These are phyloP conservation scores for Buddleja alternifolia DNA, from an alignment of 257 asterid species.

Conservation along the genomic window DNA sequence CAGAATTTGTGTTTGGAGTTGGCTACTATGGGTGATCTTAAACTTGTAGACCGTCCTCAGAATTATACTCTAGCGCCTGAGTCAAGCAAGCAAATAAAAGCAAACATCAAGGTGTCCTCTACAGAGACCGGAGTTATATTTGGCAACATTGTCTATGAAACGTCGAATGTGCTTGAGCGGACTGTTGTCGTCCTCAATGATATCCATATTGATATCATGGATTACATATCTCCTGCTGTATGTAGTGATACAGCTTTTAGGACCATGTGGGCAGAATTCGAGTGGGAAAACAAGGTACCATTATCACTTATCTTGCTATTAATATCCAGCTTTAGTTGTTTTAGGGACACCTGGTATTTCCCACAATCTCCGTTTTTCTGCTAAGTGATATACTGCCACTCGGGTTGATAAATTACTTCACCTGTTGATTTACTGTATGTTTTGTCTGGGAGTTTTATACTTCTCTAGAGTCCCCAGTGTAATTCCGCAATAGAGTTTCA, in stretches of 20 bases:
- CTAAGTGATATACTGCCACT: conserved; percentile 6
- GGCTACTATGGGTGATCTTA: conserved; percentile 98
- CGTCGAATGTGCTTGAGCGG: conserved; percentile 89
- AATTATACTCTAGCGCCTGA: conserved; percentile 88
- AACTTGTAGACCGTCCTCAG: conserved; percentile 98
- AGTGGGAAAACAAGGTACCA: conserved; percentile 96
- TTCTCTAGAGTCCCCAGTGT: not conserved
- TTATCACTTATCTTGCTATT: conserved; percentile 14
- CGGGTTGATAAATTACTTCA: conserved; percentile 16
- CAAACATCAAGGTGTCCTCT: conserved; percentile 94
- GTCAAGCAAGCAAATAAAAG: conserved; percentile 93
- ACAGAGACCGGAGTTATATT: conserved; percentile 97
- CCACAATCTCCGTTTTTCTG: conserved; percentile 9
- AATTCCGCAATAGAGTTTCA: not conserved
- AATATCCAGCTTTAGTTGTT: conserved; percentile 17
- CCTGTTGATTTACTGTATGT: conserved; percentile 6
- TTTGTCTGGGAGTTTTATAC: conserved; percentile 14
- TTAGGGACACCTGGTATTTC: conserved; percentile 9
- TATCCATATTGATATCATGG: conserved; percentile 98
- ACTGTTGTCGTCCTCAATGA: conserved; percentile 89
- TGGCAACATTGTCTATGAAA: conserved; percentile 94
- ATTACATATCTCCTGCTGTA: conserved; percentile 92
- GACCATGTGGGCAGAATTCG: conserved; percentile 99
- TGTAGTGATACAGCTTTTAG: conserved; percentile 93
- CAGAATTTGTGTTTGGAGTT: conserved; percentile 93